Percentiles rank a stretch among this genome's conserved stretches.
These are phyloP conservation scores for Neophaeococcomyces aloes DNA, from an alignment of 2,329 filamentous ascomycete species.

Conservation along the genomic window DNA sequence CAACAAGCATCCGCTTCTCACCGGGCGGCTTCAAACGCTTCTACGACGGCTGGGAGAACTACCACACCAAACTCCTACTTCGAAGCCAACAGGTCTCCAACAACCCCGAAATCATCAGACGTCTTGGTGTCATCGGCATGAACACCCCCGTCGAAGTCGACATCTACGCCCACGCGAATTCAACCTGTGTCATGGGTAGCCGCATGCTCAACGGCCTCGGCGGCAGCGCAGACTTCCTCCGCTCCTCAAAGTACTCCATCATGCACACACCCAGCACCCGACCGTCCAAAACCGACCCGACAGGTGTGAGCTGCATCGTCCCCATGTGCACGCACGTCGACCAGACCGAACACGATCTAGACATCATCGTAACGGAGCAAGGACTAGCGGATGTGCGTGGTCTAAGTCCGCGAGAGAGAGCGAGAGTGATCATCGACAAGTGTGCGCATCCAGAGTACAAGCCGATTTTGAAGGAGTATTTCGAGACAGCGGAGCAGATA, in stretches of 20 bases:
- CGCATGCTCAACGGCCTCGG: conserved; percentile 82
- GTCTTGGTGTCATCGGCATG: conserved; percentile 83
- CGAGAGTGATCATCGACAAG: conserved; percentile 75
- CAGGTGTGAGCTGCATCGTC: conserved; percentile 77
- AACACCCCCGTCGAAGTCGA: conserved; percentile 91
- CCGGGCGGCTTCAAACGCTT: conserved; percentile 85
- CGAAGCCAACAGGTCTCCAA: conserved; percentile 84
- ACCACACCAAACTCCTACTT: conserved; percentile 71
- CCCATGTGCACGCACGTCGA: conserved; percentile 88
- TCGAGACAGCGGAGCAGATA: conserved; percentile 76
- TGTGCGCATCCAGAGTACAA: conserved; percentile 77
- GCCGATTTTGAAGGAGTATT: conserved; percentile 72
- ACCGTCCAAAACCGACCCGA: conserved; percentile 70
- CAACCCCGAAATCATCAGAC: conserved; percentile 79
- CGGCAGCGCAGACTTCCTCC: conserved; percentile 71
- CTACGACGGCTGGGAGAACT: conserved; percentile 68
- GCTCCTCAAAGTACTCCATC: conserved; percentile 71
- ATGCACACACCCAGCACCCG: conserved; percentile 84
- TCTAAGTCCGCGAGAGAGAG: conserved; percentile 66
- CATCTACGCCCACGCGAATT: conserved; percentile 90
- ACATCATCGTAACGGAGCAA: conserved; percentile 68
- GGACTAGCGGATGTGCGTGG: conserved; percentile 79
- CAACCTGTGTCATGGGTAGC: conserved; percentile 76
- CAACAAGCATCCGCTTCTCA: conserved; percentile 81
- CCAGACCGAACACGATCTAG: conserved; percentile 86